Evolutionary conservation across 2,329 filamentous ascomycete species (phyloP), one percentile per base, ranked within the genome.

Genomic region (Mariannaea elegans): DNA sequence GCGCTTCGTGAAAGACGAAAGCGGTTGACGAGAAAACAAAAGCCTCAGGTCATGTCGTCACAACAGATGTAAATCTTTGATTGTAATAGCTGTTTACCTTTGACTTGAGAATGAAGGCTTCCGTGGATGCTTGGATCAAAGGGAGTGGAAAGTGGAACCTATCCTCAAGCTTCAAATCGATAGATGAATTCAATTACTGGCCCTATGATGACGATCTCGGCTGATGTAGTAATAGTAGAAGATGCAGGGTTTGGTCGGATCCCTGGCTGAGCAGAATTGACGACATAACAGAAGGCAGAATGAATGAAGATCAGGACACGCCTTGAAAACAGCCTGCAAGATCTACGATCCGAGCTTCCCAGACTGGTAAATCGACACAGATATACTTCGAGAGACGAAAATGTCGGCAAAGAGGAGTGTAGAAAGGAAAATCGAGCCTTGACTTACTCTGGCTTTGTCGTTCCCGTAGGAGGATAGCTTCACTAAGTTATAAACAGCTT

Each of bases 71-170:
- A n/a, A n/a, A n/a, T n/a, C n/a, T n/a, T n/a, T n/a, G n/a, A n/a
- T n/a, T n/a, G n/a, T n/a, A n/a, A n/a, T n/a, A n/a, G n/a, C n/a
- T n/a, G n/a, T n/a, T n/a, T n/a, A n/a, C n/a, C n/a, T n/a, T n/a
- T n/a, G n/a, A n/a, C n/a, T n/a, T n/a, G n/a, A n/a, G n/a, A n/a
- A n/a, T n/a, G n/a, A n/a, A n/a, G n/a, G n/a, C n/a, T n/a, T n/a
- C n/a, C n/a, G n/a, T n/a, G n/a, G n/a, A n/a, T n/a, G n/a, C n/a
- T n/a, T n/a, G 50, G 62, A 64, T 65, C 21, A 32, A 27, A 54
- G 68, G 68, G 63, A 68, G 65, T 67, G 66, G 54, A 57, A 60
- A 62, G 61, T 63, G 59, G 57, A 53, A 65, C 62, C 58, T 41
- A 46, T 38, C 32, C 56, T 48, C 42, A 13, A 21, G n/a, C n/a